Conservation (phyloP, 768 basidiomycete species). For the Mycena galericulata region DNA sequence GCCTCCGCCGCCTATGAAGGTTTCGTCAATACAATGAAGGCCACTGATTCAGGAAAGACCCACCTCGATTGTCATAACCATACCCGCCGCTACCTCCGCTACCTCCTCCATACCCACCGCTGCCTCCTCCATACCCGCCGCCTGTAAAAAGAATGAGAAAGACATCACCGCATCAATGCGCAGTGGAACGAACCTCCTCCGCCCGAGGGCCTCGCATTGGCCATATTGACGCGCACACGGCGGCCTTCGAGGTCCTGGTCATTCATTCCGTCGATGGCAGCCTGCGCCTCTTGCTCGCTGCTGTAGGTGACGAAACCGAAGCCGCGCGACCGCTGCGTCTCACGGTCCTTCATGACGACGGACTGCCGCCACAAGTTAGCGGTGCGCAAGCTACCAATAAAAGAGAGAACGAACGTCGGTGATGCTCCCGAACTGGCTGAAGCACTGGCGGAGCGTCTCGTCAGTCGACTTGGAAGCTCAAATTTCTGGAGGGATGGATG, state of each 20-base stretch:
- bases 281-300: slow-evolving; percentile 71
- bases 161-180: slow-evolving; percentile 8
- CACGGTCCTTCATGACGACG: slow-evolving; percentile 94
- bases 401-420: slow-evolving; percentile 83
- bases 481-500: slow-evolving; percentile 70
- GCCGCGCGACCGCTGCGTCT: slow-evolving; percentile 89
- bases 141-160: slow-evolving; percentile 29
- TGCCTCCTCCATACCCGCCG: slow-evolving; percentile 32
- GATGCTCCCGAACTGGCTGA: slow-evolving; percentile 82
- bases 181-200: slow-evolving; percentile 56
- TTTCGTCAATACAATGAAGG: not conserved
- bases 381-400: not conserved
- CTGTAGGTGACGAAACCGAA: slow-evolving; percentile 94
- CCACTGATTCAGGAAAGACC: too few species aligned
- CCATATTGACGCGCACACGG: slow-evolving; percentile 29
- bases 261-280: slow-evolving; percentile 82
- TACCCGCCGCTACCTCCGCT: slow-evolving; percentile 45
- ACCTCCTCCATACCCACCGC: slow-evolving; percentile 44
- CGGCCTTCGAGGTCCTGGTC: slow-evolving; percentile 85
- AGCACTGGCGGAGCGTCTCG: slow-evolving; percentile 89
- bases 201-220: slow-evolving; percentile 50
- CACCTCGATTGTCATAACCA: slow-evolving; percentile 16
- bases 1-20: slow-evolving; percentile 6
- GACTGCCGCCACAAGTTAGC: slow-evolving; percentile 61
- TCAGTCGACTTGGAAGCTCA: slow-evolving; percentile 96